phyloP scores from a whole-genome alignment of 2,329 filamentous ascomycete species.

The Dissoconium aciculare region DNA sequence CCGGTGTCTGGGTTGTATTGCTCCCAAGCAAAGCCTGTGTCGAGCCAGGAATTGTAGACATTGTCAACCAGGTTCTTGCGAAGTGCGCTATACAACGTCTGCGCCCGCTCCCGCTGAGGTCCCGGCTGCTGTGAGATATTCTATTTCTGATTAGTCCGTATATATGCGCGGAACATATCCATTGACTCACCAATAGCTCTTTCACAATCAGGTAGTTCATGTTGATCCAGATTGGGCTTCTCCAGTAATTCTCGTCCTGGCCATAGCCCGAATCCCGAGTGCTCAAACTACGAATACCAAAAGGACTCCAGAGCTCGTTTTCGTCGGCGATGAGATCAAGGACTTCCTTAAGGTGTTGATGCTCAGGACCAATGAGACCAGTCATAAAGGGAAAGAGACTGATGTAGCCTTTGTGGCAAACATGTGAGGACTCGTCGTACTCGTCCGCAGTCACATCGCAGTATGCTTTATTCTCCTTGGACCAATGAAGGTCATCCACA shows the following conservation, averaged over 20 bases:
- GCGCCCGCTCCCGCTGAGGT: slow-evolving; percentile 53
- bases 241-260: slow-evolving; percentile 94
- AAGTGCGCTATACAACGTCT: slow-evolving; percentile 59
- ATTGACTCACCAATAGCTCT: slow-evolving; percentile 55
- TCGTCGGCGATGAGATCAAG: slow-evolving; percentile 67
- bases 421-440: slow-evolving; percentile 75
- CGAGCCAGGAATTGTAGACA: slow-evolving; percentile 72
- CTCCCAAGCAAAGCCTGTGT: slow-evolving; percentile 95
- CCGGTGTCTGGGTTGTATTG: slow-evolving; percentile 94
- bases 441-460: slow-evolving; percentile 93
- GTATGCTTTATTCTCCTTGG: slow-evolving; percentile 61
- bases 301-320: slow-evolving; percentile 75
- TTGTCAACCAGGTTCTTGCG: slow-evolving; percentile 78
- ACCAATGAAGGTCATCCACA: slow-evolving; percentile 89
- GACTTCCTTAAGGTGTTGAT: slow-evolving; percentile 56
- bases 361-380: slow-evolving; percentile 60
- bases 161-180: background rate
- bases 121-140: slow-evolving; percentile 49
- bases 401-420: slow-evolving; percentile 95
- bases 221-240: slow-evolving; percentile 86
- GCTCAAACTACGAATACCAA: slow-evolving; percentile 81
- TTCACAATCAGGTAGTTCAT: slow-evolving; percentile 82
- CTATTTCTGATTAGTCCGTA: slow-evolving; percentile 28
- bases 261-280: slow-evolving; percentile 70
- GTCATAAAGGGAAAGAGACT: slow-evolving; percentile 85